phyloP scores from a whole-genome alignment of 108 stramenopile species.

The Pseudonitzschia multiseries region DNA sequence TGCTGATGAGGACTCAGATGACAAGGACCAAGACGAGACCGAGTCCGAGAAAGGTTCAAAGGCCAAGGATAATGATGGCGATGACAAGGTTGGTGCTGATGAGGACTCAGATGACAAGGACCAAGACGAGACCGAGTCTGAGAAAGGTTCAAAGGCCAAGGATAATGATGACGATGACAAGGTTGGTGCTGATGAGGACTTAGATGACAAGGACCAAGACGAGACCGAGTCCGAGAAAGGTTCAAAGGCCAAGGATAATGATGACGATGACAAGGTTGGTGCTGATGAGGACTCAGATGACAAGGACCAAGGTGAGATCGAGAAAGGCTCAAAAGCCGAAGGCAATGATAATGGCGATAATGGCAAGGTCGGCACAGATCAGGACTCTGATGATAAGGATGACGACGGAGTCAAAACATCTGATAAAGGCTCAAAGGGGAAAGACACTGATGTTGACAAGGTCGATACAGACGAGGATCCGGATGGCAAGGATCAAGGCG shows the following conservation, averaged over 20 bases:
- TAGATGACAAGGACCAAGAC: not conserved
- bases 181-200: not conserved
- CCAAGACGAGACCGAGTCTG: not conserved
- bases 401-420: not conserved
- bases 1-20: not conserved
- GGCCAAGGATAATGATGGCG: not conserved
- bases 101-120: not conserved
- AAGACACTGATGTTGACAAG: not conserved
- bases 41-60: not conserved
- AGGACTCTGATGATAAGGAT: not conserved
- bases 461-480: not conserved
- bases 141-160: not conserved
- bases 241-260: too few relatives aligned
- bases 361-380: not conserved
- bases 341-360: too few relatives aligned
- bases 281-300: not conserved
- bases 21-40: not conserved
- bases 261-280: not conserved
- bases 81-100: not conserved
- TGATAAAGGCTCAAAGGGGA: too few relatives aligned
- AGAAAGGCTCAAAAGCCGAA: too few relatives aligned
- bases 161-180: not conserved
- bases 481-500: not conserved
- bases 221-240: too few relatives aligned
- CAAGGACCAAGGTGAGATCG: not conserved